phyloP scores from a whole-genome alignment of 108 stramenopile species.

The Skeletonema costatum region DNA sequence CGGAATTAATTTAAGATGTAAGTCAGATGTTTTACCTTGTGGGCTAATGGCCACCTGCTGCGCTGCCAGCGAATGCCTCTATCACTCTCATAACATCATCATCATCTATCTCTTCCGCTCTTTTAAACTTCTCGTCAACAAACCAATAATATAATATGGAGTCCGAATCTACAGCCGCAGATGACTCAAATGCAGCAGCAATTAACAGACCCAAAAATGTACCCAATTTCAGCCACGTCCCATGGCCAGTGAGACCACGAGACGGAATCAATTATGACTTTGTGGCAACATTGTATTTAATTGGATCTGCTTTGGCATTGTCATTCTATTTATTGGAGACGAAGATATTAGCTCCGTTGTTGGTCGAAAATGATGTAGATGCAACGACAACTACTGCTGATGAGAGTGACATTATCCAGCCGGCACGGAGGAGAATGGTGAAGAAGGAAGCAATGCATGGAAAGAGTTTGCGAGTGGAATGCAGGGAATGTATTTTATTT shows the following conservation, averaged over 20 bases:
- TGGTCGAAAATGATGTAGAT: not conserved
- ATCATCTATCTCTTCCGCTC: too few relatives aligned
- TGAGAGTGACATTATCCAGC: not conserved
- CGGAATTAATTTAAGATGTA: too few relatives aligned
- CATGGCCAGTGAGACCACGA: constrained; percentile 44
- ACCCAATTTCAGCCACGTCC: constrained; percentile 19
- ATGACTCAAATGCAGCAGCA: not conserved
- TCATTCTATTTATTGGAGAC: constrained; percentile 38
- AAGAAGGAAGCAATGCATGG: constrained; percentile 29
- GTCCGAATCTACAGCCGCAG: constrained; percentile 5
- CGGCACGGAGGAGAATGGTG: not conserved
- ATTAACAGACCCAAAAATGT: not conserved
- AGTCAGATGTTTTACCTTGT: too few relatives aligned
- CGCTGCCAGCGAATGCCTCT: too few relatives aligned
- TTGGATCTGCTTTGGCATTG: constrained; percentile 24
- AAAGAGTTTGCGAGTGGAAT: constrained; percentile 47
- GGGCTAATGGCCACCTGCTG: too few relatives aligned
- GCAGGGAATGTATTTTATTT: constrained; percentile 45
- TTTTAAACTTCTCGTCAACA: not conserved
- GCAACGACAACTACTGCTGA: not conserved
- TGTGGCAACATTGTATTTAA: constrained; percentile 29
- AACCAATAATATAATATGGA: not conserved
- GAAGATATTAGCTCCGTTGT: constrained; percentile 22
- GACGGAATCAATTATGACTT: constrained; percentile 45
- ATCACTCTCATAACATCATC: too few relatives aligned